Base-by-base conservation (phyloP, 345 rosid species). In the Diplotaxis tenuifolia region DNA sequence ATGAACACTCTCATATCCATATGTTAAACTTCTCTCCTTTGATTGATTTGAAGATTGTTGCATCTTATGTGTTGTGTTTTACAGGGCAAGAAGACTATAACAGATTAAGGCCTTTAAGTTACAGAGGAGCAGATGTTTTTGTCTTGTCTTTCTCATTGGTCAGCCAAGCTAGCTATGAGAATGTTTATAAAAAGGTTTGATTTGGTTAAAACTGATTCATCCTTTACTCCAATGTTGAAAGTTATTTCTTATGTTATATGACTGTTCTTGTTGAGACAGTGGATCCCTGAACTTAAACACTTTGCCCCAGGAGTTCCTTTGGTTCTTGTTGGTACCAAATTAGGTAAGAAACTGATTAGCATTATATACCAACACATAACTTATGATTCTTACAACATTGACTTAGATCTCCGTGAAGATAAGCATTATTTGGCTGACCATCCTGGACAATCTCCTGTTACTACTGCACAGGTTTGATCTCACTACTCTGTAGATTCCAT, bases 211-310 rank as follows among this genome's bases (percentile, higher is more conserved):
- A 9, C 7, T 50, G 31, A 45, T 65, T 61, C 66, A 47, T 9
- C 16, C 55, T 60, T 70, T 31, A 0, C 60, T 62, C 21, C 28
- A 16, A 19, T 75, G 36, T 27, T 7, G 15, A 0, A 56, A 45
- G 8, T 57, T 3, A 25, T 49, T 62, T 75, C 81, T 83, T 50
- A 84, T 65, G 34, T 52, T 52, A 15, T 29, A 11, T 52, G 40
- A 59, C 64, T 84, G 54, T 79, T 74, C 42, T 57, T 79, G 63
- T 72, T 52, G 73, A 71, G 6, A 67, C 88, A 94, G 99, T 94
- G 99, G 99, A 86, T 94, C 79, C 96, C 98, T 69, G 98, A 94
- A 71, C 96, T 94, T 65, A 93, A 88, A 79, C 98, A 91, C 82
- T 92, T 78, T 81, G 89, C 91, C 69, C 96, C 95, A 2, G 97